Conservation (phyloP, 75 land plant genomes). For the Isoetes taiwanensis region DNA sequence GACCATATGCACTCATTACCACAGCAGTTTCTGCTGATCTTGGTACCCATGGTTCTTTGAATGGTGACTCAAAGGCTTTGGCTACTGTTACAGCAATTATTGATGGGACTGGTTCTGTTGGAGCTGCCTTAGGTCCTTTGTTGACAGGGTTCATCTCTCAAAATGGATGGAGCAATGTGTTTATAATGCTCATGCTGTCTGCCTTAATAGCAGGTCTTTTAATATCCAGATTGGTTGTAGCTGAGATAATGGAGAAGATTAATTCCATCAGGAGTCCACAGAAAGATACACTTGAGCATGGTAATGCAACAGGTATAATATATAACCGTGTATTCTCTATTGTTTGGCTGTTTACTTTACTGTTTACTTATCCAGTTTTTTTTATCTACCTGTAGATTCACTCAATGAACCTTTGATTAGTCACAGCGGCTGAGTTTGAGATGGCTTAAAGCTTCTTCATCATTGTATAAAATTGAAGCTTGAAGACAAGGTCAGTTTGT, state of each 20-base stretch:
- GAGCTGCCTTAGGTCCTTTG: constrained; percentile 75
- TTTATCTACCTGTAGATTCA: too few species aligned
- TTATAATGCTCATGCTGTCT: constrained; percentile 40
- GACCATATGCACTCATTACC: constrained; percentile 81
- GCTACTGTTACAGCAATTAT: constrained; percentile 89
- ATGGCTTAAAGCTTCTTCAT: too few species aligned
- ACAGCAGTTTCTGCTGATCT: constrained; percentile 89
- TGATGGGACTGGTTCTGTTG: constrained; percentile 85
- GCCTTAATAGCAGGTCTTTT: constrained; percentile 27
- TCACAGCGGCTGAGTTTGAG: too few species aligned
- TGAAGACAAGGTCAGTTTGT: too few species aligned
- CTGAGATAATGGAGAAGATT: constrained; percentile 33
- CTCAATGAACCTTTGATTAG: too few species aligned
- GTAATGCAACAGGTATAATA: too few species aligned
- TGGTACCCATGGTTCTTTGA: constrained; percentile 68
- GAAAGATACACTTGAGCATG: too few species aligned
- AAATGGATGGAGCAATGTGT: constrained; percentile 62
- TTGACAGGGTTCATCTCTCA: constrained; percentile 56
- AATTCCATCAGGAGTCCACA: too few species aligned
- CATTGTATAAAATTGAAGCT: too few species aligned
- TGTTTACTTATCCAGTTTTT: too few species aligned
- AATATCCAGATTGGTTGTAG: constrained; percentile 29
- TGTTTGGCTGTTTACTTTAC: too few species aligned
- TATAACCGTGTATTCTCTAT: too few species aligned
- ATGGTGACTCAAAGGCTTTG: constrained; percentile 56